Base-by-base conservation (phyloP, 768 basidiomycete species). In the Nidularia pulvinata region DNA sequence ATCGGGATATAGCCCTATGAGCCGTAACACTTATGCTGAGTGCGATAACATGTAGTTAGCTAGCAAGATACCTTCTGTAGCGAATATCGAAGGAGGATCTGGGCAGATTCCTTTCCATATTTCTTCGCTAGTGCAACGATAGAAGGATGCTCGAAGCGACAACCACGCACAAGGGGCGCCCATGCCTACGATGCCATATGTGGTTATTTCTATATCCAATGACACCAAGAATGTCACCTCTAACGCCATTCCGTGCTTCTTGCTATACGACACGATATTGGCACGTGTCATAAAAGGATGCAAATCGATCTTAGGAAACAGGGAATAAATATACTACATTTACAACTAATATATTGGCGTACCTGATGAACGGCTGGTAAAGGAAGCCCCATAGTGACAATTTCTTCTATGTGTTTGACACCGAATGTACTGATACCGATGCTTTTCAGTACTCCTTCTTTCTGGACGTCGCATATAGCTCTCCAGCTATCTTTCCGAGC, bases 261-360 rank as follows among this genome's bases (percentile, higher is more conserved):
- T 73, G 65, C 84, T 87, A 61, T 80, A 82, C 5, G 72, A 69
- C 32, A 90, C 85, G 46, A 89, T 81, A 46, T 85, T 81, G 16
- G 69, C 72, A 43, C 84, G 77, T 33, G 81, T 78, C 85, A 87
- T 88, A 65, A 88, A 91, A 2, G 87, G 89, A 67, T 91, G 80
- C 22, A 82, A 63, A 59, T 84, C 80, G 51, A 81, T 77, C 77
- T 80, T 54, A 35, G 53, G 45, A 43, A 51, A 52, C 43, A 55
- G 19, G 1, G 36, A 53, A 19, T 36, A 48, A 48, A 54, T 33
- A 48, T 54, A 56, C 51, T 34, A 11, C 32, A 52, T 11, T 45
- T 30, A 46, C 44, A 14, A 36, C 43, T 34, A 39, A 49, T 33
- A 33, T 36, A 9, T 33, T 34, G 19, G 58, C 70, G 35, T 48